phyloP scores from a whole-genome alignment of 2,329 filamentous ascomycete species.

The Diaporthe citri region DNA sequence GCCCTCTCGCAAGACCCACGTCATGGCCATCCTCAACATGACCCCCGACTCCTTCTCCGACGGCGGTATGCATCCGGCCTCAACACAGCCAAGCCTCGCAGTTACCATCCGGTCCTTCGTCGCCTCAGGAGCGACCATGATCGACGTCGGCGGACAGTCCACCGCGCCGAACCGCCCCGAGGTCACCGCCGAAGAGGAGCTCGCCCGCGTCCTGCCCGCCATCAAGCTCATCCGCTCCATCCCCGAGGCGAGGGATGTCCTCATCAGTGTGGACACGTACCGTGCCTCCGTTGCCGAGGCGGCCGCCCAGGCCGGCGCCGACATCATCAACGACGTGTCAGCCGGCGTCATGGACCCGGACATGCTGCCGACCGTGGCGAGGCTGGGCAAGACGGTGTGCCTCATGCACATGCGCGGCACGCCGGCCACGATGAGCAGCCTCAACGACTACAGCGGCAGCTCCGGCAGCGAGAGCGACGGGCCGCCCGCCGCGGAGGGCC shows the following conservation, averaged over 20 bases:
- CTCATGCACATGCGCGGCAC: conserved; percentile 96
- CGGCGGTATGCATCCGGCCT: conserved; percentile 73
- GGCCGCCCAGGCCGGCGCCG: conserved; percentile 82
- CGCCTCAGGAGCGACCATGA: conserved; percentile 79
- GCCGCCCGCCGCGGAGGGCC: neutral
- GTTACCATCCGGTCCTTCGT: conserved; percentile 74
- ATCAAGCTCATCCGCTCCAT: conserved; percentile 78
- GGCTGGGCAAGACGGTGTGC: conserved; percentile 80
- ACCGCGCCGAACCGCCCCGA: conserved; percentile 82
- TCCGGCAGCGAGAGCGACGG: conserved; percentile 67
- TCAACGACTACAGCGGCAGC: conserved; percentile 78
- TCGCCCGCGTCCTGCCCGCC: conserved; percentile 82
- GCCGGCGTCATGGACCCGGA: conserved; percentile 81
- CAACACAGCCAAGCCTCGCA: conserved; percentile 57
- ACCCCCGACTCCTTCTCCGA: conserved; percentile 98
- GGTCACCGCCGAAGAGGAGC: conserved; percentile 79
- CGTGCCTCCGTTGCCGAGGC: conserved; percentile 84
- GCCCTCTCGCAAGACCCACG: conserved; percentile 72
- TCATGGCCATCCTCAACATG: conserved; percentile 96
- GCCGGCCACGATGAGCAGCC: conserved; percentile 81
- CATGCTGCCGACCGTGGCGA: conserved; percentile 86
- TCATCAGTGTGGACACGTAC: conserved; percentile 94
- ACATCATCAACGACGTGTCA: conserved; percentile 96
- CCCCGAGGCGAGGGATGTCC: conserved; percentile 71
- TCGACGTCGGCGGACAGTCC: conserved; percentile 95